phyloP scores from a whole-genome alignment of 2,329 filamentous ascomycete genomes.

The Ascochyta rabiei region DNA sequence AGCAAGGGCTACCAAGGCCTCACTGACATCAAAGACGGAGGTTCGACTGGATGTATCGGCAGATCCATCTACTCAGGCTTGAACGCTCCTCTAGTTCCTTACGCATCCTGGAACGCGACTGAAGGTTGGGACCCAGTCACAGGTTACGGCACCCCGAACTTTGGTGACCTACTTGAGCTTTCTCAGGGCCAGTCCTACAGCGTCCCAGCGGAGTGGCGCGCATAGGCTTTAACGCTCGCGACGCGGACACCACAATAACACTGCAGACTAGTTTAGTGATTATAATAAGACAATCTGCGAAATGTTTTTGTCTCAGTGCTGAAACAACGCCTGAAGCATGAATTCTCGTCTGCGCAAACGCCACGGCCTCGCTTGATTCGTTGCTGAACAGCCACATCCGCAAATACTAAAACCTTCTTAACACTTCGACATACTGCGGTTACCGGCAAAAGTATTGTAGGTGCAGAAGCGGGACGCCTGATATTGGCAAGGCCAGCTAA shows the following conservation, averaged over 20 bases:
- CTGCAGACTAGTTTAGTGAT: neutral
- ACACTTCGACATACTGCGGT: neutral
- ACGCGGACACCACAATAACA: too few relatives aligned
- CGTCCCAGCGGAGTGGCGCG: neutral
- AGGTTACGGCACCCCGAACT: conserved; percentile 49
- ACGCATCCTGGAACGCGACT: conserved; percentile 59
- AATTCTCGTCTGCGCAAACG: neutral
- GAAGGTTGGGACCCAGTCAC: conserved; percentile 59
- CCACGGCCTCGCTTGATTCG: neutral
- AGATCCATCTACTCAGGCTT: conserved; percentile 47
- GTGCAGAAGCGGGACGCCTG: too few relatives aligned
- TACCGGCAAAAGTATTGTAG: too few relatives aligned
- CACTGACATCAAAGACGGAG: conserved; percentile 57
- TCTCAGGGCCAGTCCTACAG: conserved; percentile 24
- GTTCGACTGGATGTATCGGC: conserved; percentile 54
- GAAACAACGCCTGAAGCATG: neutral
- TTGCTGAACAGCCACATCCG: conserved; percentile 10
- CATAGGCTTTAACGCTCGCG: neutral
- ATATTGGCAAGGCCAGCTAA: too few relatives aligned
- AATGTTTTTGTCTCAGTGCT: neutral
- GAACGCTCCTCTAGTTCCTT: conserved; percentile 48
- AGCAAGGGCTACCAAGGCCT: conserved; percentile 51
- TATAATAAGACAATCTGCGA: neutral
- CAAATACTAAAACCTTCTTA: neutral
- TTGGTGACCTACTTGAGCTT: conserved; percentile 42